A percentile compares a stretch with the other conserved stretches of the same genome.
phyloP scores from a whole-genome alignment of 1,284 basidiomycete genomes.

The Cutaneotrichosporon spelunceum region DNA sequence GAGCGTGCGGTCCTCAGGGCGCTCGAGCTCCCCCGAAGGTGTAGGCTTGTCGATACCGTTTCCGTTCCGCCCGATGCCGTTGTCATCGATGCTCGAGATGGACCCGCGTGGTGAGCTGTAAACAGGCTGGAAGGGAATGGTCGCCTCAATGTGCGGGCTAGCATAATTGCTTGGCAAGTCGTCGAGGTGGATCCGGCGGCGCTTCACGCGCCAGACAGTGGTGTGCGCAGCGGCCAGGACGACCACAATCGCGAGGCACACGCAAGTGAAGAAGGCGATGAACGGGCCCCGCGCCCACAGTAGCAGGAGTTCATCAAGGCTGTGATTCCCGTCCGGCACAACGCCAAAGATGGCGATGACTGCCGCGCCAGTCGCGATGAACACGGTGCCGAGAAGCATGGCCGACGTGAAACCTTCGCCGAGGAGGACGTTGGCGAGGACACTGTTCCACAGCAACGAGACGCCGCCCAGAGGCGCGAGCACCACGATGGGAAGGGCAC shows the following conservation, averaged over 20 bases:
- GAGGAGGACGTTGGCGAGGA: slow-evolving; percentile 81
- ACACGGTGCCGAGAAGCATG: slow-evolving; percentile 78
- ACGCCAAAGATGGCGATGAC: slow-evolving; percentile 52
- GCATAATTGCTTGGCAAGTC: slow-evolving; percentile 39
- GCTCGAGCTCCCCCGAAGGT: slow-evolving; percentile 14
- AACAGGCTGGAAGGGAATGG: slow-evolving; percentile 39
- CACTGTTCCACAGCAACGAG: slow-evolving; percentile 90
- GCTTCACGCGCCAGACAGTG: slow-evolving; percentile 6
- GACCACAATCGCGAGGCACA: slow-evolving; percentile 63
- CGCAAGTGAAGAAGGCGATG: slow-evolving; percentile 71
- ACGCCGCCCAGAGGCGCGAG: slow-evolving; percentile 87
- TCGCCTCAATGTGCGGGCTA: slow-evolving; percentile 30
- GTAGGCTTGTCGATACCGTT: slow-evolving; percentile 7
- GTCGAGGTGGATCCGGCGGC: slow-evolving; percentile 8
- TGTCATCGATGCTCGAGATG: slow-evolving; percentile 4
- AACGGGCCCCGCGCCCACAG: slow-evolving; percentile 78
- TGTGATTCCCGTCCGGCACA: slow-evolving; percentile 85
- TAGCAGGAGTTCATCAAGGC: slow-evolving; percentile 76
- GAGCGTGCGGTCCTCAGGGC: slow-evolving; percentile 51
- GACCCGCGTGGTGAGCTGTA: slow-evolving; percentile 2
- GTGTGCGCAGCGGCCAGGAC: slow-evolving; percentile 55
- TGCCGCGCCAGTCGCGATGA: slow-evolving; percentile 85
- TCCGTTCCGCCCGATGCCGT: background rate
- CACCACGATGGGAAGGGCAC: slow-evolving; percentile 86
- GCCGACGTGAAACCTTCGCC: slow-evolving; percentile 80